Base-by-base conservation (phyloP, 768 basidiomycete species). In the Steccherinum ochraceum region DNA sequence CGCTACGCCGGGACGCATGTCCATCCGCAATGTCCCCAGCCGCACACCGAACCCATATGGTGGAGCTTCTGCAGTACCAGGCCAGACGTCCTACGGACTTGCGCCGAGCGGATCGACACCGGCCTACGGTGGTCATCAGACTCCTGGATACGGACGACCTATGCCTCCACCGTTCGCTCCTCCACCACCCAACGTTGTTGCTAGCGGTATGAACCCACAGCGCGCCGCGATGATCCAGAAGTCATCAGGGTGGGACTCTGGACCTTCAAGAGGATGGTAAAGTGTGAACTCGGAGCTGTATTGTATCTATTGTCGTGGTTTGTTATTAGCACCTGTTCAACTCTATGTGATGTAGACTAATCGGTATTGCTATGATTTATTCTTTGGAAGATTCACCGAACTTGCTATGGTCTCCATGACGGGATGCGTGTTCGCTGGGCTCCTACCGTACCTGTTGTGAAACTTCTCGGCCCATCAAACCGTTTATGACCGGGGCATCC, bases 1-100 rank as follows among this genome's bases (percentile, higher is more conserved):
- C 42, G 62, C 64, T n/a, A 90, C 88, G 7, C 87, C 89, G n/a
- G 88, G 89, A 1, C 85, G 81, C 60, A 73, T 82, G 67, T 92
- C 89, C 18, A 75, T 85, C 42, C 86, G 87, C 49, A 85, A 87
- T 57, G 60, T 67, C 24, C 64, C 76, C 27, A 79, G 76, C 16
- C 78, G 86, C 44, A 92, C 89, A 41, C 89, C 90, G 10, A 92
- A 91, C 59, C 86, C 89, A 1, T 91, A 91, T 57, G 78, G 75
- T 3, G 60, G 66, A 46, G 61, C 61, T 30, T 70, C 69, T 35
- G 30, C 30, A 35, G 70, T 74, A 2, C 72, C 74, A n/a, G 60
- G 67, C 21, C n/a, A n/a, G 21, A n/a, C 41, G 21, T 43, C 41
- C 16, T 53, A 52, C 44, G 56, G 53, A 23, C 64, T 64, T 49